Conservation (phyloP, 257 asterid species). For the Cruciata laevipes region DNA sequence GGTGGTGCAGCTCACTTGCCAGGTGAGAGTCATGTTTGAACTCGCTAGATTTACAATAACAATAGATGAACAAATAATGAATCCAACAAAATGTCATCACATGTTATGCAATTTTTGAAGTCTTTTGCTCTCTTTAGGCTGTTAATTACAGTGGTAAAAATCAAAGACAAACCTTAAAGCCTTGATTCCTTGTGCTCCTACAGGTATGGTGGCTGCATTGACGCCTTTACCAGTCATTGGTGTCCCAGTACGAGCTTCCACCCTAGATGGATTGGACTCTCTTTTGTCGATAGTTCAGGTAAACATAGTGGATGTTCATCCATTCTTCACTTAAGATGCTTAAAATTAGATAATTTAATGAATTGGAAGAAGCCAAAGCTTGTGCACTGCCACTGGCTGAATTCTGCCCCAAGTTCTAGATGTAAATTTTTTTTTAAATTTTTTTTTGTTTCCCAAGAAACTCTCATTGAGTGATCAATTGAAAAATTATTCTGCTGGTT, state of each 20-base stretch:
- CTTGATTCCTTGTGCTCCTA: too few species aligned
- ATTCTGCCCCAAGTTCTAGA: too few species aligned
- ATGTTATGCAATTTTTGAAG: not conserved
- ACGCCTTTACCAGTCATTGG: slow-evolving; percentile 98
- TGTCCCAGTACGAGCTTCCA: slow-evolving; percentile 91
- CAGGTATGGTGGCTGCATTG: slow-evolving; percentile 98
- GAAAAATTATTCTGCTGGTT: not conserved
- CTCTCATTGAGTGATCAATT: not conserved
- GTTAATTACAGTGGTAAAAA: too few species aligned
- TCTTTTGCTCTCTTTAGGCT: slow-evolving; percentile 5
- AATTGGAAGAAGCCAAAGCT: too few species aligned
- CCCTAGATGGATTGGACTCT: slow-evolving; percentile 91
- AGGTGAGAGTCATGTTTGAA: slow-evolving; percentile 32
- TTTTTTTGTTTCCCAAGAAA: not conserved
- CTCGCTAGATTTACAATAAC: not conserved
- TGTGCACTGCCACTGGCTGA: too few species aligned
- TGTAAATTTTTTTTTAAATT: too few species aligned
- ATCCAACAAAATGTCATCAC: not conserved
- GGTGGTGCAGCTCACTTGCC: slow-evolving; percentile 99
- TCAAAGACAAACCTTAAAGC: too few species aligned
- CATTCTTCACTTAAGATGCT: not conserved
- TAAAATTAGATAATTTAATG: not conserved
- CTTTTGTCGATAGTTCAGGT: slow-evolving; percentile 98
- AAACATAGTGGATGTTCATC: not conserved
- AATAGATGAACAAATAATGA: not conserved